phyloP scores from a whole-genome alignment of 2,329 filamentous ascomycete species.

The Botrytis fabae region DNA sequence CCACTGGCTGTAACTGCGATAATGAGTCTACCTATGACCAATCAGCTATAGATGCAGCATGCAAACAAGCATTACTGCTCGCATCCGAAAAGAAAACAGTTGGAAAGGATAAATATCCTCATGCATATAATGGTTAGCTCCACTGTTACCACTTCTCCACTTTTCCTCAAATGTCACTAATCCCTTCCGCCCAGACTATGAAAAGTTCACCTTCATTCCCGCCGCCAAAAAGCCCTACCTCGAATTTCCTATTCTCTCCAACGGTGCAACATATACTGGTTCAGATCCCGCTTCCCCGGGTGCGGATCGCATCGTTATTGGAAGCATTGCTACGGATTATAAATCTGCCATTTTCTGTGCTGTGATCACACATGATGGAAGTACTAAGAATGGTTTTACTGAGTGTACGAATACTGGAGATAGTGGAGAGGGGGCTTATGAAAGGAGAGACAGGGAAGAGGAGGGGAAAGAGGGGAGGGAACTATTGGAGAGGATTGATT shows the following conservation, averaged over 20 bases:
- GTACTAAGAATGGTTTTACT: constrained; percentile 38
- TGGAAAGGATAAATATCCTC: constrained; percentile 39
- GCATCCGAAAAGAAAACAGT: constrained; percentile 34
- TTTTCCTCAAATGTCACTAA: not conserved
- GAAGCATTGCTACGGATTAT: constrained; percentile 37
- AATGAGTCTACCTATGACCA: constrained; percentile 34
- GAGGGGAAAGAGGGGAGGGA: constrained; percentile 27
- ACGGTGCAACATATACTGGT: constrained; percentile 31
- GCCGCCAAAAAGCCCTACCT: constrained; percentile 38
- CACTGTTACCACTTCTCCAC: too few relatives aligned
- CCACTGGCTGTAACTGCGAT: constrained; percentile 33
- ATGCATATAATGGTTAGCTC: constrained; percentile 38
- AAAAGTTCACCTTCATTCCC: constrained; percentile 39
- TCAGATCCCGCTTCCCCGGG: constrained; percentile 37
- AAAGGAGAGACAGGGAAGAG: constrained; percentile 17
- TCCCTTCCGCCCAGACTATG: constrained; percentile 33
- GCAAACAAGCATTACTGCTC: constrained; percentile 33
- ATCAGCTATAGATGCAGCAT: constrained; percentile 35
- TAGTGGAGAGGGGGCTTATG: constrained; percentile 27
- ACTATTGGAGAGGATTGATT: constrained; percentile 31
- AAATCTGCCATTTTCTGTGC: constrained; percentile 38
- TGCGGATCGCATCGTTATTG: constrained; percentile 41
- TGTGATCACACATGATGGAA: constrained; percentile 39
- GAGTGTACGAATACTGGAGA: constrained; percentile 37
- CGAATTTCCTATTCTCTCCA: constrained; percentile 39